Base-by-base conservation (phyloP, 1,284 basidiomycete genomes). In the Nidula niveotomentosa region DNA sequence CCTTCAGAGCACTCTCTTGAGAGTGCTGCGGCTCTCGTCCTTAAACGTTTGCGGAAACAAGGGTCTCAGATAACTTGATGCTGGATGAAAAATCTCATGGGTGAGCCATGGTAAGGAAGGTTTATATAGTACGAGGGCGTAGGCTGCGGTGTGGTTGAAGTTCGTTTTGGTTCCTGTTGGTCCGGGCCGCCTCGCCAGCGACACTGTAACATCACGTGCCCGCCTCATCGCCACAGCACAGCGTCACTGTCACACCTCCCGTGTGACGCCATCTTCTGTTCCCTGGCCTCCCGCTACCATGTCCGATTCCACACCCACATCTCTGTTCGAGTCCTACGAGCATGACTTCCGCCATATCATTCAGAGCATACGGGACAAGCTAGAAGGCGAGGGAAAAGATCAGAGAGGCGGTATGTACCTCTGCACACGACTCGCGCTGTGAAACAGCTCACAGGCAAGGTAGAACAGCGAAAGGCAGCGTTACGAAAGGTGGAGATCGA, bases 401-500 rank as follows among this genome's bases (percentile, higher is more conserved):
- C 75, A 79, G 51, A 73, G 75, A 48, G 85, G 84, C 71, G 86
- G 85, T 87, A 59, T 58, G 76, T 59, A 30, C 6, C 41, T 18
- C 23, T 12, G 10, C 39, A 41, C 12, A 41, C 2, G 3, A 17
- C 39, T 8, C 12, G 39, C 15, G 39, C 15, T 17, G n/a, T n/a
- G 17, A 44, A 34, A 17, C n/a, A 10, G n/a, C 36, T 37, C 45
- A 49, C 53, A 39, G 12, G 13, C 9, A 10, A n/a, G 9, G 15
- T 47, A 93, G 95, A 97, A 67, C 86, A 92, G 62, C 83, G 90
- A 51, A 94, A 94, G 70, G 83, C 93, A 0, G 81, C 90, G 1
- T 73, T 98, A 57, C 81, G 94, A 52, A 81, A 88, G 60, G 90
- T 94, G 1, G 91, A 95, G 66, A 87, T 94, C 70, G 94, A 96